Conservation (phyloP, 495 filamentous ascomycete species). For the Stereocaulon alpinum region DNA sequence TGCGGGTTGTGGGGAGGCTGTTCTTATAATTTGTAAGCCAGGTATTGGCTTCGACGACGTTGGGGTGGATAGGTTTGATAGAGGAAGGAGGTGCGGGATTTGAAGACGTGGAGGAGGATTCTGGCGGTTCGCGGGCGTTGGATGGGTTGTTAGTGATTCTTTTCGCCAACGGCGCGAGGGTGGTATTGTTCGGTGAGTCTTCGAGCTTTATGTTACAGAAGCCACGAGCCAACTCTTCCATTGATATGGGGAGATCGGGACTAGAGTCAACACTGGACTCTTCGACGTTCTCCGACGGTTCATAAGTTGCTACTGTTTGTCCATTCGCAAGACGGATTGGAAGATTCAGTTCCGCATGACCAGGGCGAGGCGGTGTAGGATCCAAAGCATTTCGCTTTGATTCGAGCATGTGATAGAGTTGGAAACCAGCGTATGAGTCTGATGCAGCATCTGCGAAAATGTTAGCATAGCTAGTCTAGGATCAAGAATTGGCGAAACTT, state of each 20-base stretch:
- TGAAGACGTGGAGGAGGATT: not conserved
- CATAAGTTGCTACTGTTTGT: constrained; percentile 24
- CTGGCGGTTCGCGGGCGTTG: not conserved
- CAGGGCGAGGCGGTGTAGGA: constrained; percentile 60
- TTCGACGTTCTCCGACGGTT: constrained; percentile 22
- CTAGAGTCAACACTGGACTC: constrained; percentile 10
- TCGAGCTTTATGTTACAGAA: constrained; percentile 16
- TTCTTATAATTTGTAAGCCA: constrained; percentile 5
- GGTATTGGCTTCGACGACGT: constrained; percentile 6
- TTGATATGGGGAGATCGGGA: not conserved
- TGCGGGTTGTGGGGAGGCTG: constrained; percentile 8
- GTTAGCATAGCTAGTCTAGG: constrained; percentile 10
- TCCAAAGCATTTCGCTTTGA: constrained; percentile 50
- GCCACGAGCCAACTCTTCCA: constrained; percentile 9
- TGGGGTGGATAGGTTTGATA: not conserved
- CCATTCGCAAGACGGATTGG: constrained; percentile 45
- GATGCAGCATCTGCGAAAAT: constrained; percentile 57
- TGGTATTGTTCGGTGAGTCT: constrained; percentile 10
- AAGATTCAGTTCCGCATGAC: constrained; percentile 51
- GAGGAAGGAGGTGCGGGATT: not conserved
- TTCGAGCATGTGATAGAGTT: constrained; percentile 61
- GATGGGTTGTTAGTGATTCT: constrained; percentile 11
- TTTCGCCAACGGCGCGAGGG: constrained; percentile 1
- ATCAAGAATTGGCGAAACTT: constrained; percentile 24
- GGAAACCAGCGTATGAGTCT: constrained; percentile 71